Evolutionary conservation across 2,329 filamentous ascomycete genomes (phyloP), one percentile per base, ranked within the genome.

Genomic region (Diaporthe vexans): DNA sequence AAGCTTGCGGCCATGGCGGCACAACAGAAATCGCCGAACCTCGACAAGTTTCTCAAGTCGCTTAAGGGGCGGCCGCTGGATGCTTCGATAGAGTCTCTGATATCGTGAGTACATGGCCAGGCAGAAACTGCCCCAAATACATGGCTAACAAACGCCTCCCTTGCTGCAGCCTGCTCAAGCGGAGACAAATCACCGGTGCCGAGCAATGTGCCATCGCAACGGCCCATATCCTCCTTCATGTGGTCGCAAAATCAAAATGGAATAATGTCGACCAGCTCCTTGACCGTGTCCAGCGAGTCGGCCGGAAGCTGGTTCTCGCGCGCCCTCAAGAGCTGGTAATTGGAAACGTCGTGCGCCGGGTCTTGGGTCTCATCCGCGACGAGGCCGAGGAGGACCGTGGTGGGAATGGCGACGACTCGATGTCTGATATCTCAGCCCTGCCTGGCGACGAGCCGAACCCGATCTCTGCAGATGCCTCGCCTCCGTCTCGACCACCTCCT

Each of bases 291-390:
- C 92, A 94, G 77, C 89, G 92, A 75, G 92, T 96, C 33, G 97
- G 97, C 73, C 90, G 91, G 78, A 91, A 92, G 72, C 88, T 99
- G 57, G 92, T 94, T 48, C 91, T 93, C 72, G 95, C 97, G 10
- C 95, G 97, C 79, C 96, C 96, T 21, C 91, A 93, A 75, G 97
- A 98, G 85, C 92, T 98, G 78, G 94, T 95, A 7, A 95, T 98
- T 58, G 96, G 95, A 70, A 99, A 99, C 81, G 95, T 99, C 78
- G 94, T 98, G 61, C 92, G 95, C 75, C 92, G 97, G 76, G 94
- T 98, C 3, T 87, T 99, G 51, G 94, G 95, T 57, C 88, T 99
- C 77, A 97, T 99, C 77, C 92, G 97, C 69, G 95, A 98, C 80
- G 95, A 98, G 80, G 94, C 94, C 52, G 93, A 94, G 78, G 94